Percentiles rank a stretch among this genome's conserved stretches.
phyloP scores from a whole-genome alignment of 1,284 basidiomycete species.

The Heterobasidion occidentale region DNA sequence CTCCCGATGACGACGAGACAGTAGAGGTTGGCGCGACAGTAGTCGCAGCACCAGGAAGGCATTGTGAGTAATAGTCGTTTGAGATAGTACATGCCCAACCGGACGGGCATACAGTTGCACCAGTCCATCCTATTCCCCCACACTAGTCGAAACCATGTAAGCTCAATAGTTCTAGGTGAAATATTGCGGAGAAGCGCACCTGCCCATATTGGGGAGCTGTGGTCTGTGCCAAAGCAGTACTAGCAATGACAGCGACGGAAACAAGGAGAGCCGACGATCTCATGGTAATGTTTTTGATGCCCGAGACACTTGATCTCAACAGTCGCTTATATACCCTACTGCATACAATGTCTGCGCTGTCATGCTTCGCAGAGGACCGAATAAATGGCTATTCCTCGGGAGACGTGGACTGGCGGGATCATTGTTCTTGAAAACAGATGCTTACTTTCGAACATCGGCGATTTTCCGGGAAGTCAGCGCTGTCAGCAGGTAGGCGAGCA shows the following conservation, averaged over 20 bases:
- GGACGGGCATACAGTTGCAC: constrained; percentile 36
- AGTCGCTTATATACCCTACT: background rate
- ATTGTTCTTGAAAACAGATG: too few species aligned
- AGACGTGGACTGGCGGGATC: background rate
- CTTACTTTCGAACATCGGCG: too few species aligned
- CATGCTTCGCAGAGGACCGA: constrained; percentile 15
- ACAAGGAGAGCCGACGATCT: constrained; percentile 10
- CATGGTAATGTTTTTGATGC: constrained; percentile 2
- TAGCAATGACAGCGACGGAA: constrained; percentile 11
- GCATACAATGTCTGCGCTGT: background rate
- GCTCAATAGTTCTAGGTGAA: constrained; percentile 27
- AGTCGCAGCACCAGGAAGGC: constrained; percentile 6
- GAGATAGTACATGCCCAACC: constrained; percentile 39
- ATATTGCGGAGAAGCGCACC: constrained; percentile 10
- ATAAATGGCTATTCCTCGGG: constrained; percentile 29
- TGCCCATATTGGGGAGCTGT: constrained; percentile 19
- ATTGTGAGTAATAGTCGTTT: constrained; percentile 36
- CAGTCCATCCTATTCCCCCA: constrained; percentile 34
- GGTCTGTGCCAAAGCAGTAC: constrained; percentile 15
- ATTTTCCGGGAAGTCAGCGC: too few species aligned
- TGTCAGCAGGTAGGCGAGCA: too few species aligned
- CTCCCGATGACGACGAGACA: constrained; percentile 6
- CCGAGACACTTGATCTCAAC: background rate
- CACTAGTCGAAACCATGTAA: constrained; percentile 3
- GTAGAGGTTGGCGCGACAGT: constrained; percentile 15